phyloP scores from a whole-genome alignment of 2,329 filamentous ascomycete genomes.

The Verruconis gallopava region DNA sequence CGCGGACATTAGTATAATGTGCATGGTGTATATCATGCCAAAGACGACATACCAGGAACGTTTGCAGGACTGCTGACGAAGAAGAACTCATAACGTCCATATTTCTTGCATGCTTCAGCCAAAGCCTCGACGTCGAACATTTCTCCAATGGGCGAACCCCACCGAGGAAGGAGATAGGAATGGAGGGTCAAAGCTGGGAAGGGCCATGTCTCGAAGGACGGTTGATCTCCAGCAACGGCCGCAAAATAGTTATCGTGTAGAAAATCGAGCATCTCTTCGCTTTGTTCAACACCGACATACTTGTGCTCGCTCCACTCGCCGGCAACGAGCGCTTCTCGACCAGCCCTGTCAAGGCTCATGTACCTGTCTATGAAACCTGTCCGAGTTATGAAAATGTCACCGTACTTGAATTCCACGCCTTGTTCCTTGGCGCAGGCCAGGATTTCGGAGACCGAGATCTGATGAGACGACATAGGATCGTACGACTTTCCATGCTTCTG shows the following conservation, averaged over 20 bases:
- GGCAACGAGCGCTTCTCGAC: not conserved
- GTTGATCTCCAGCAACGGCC: slow-evolving; percentile 26
- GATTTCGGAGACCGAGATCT: slow-evolving; percentile 27
- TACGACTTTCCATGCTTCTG: slow-evolving; percentile 20
- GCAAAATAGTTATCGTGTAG: slow-evolving; percentile 21
- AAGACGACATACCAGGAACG: slow-evolving; percentile 21
- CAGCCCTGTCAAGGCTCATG: not conserved
- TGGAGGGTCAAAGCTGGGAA: slow-evolving; percentile 19
- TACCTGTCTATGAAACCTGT: slow-evolving; percentile 31
- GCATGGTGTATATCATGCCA: not conserved
- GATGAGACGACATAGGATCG: slow-evolving; percentile 21
- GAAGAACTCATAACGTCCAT: slow-evolving; percentile 34
- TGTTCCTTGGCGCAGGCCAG: slow-evolving; percentile 32
- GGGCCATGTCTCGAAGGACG: slow-evolving; percentile 25
- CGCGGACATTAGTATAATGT: not conserved
- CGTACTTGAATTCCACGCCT: slow-evolving; percentile 40
- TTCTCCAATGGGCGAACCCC: slow-evolving; percentile 39
- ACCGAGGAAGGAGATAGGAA: slow-evolving; percentile 35
- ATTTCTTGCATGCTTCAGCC: slow-evolving; percentile 25
- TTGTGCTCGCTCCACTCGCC: not conserved
- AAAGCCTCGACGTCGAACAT: slow-evolving; percentile 36
- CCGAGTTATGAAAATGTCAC: slow-evolving; percentile 40
- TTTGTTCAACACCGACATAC: slow-evolving; percentile 30
- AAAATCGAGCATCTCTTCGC: slow-evolving; percentile 16
- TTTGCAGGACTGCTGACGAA: slow-evolving; percentile 33